A percentile compares a stretch with the other conserved stretches of the same genome.
phyloP scores from a whole-genome alignment of 306 rosid genomes.

The Malus orientalis region DNA sequence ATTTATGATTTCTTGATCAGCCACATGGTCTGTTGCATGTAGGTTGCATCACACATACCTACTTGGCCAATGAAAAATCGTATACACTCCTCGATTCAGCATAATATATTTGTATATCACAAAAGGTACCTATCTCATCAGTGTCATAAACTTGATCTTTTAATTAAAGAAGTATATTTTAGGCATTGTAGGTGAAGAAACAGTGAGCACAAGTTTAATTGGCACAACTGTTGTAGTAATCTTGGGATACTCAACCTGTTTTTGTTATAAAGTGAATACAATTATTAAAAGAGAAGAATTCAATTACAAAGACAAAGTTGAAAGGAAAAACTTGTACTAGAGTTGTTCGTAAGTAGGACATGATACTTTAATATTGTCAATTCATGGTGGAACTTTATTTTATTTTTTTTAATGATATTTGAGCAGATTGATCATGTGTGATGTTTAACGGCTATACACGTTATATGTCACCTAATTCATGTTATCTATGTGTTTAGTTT shows the following conservation, averaged over 20 bases:
- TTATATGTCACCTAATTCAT: fast-evolving
- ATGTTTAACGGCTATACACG: too few relatives aligned
- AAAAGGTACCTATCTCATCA: neutral
- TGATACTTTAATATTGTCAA: too few relatives aligned
- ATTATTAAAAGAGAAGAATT: neutral
- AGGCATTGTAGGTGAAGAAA: neutral
- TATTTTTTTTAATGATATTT: too few relatives aligned
- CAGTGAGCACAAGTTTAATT: neutral
- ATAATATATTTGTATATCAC: too few relatives aligned
- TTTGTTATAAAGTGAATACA: neutral
- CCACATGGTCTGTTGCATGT: neutral
- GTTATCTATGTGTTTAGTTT: too few relatives aligned
- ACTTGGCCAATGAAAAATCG: neutral
- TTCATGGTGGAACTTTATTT: too few relatives aligned
- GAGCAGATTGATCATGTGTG: too few relatives aligned
- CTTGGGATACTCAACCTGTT: neutral
- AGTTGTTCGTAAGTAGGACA: too few relatives aligned
- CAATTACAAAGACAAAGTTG: neutral
- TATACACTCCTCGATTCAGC: neutral
- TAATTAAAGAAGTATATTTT: neutral
- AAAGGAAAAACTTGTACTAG: too few relatives aligned
- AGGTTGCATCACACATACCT: neutral
- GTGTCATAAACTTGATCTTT: neutral
- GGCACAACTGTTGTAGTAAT: neutral
- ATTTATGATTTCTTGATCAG: neutral